Conservation (phyloP, 495 filamentous ascomycete species). For the Clohesyomyces aquaticus region DNA sequence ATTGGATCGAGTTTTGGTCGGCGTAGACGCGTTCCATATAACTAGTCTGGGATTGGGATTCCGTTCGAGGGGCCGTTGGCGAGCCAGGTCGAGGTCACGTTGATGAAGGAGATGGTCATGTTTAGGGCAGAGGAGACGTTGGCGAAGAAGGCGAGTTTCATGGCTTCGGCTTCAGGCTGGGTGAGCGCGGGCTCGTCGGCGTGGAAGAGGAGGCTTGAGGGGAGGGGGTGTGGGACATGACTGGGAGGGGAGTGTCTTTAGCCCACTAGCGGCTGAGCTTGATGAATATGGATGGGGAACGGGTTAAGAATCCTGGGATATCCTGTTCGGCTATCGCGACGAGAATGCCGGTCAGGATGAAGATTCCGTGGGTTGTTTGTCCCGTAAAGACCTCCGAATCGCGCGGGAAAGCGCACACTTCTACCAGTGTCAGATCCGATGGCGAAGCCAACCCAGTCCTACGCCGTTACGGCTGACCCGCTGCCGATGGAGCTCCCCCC, state of each 20-base stretch:
- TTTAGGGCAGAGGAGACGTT: conserved; percentile 9
- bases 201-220: conserved; percentile 10
- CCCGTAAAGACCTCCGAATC: conserved; percentile 18
- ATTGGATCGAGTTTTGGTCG: conserved; percentile 26
- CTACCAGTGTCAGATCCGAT: conserved; percentile 20
- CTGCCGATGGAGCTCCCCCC: conserved; percentile 11
- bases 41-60: background rate
- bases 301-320: conserved; percentile 14
- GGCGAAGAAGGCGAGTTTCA: conserved; percentile 16
- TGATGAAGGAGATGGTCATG: conserved; percentile 12
- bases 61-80: conserved; percentile 9
- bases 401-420: conserved; percentile 16
- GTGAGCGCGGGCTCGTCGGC: conserved; percentile 13
- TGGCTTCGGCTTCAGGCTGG: conserved; percentile 17
- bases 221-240: background rate
- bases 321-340: conserved; percentile 17
- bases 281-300: conserved; percentile 12
- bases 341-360: conserved; percentile 17
- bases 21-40: conserved; percentile 16
- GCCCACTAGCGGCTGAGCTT: conserved; percentile 11
- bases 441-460: conserved; percentile 24
- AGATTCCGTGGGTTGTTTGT: conserved; percentile 18
- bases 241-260: conserved; percentile 12
- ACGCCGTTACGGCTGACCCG: conserved; percentile 13
- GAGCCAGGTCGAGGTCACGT: conserved; percentile 6